Percentiles rank a stretch among this genome's conserved stretches.
These are phyloP conservation scores for Cryomyces minteri DNA, from an alignment of 495 filamentous ascomycete species.

Conservation along the genomic window DNA sequence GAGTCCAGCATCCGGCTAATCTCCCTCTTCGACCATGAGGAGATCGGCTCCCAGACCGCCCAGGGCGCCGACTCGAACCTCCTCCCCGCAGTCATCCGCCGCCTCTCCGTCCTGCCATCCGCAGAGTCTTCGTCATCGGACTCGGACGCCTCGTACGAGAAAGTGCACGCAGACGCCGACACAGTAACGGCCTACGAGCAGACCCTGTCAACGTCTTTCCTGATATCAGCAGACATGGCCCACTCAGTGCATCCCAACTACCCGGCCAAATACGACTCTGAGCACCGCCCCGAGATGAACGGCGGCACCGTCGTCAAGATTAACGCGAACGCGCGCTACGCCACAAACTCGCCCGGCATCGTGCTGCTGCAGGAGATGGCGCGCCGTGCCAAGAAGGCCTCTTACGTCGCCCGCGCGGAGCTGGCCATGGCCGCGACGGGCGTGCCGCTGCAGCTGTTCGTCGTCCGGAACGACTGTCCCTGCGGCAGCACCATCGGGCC, in stretches of 20 bases:
- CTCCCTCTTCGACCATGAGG: conserved; percentile 92
- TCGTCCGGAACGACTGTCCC: conserved; percentile 84
- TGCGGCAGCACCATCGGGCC: conserved; percentile 96
- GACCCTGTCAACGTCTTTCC: conserved; percentile 77
- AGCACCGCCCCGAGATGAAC: conserved; percentile 89
- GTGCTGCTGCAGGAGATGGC: conserved; percentile 81
- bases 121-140: conserved; percentile 19
- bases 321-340: conserved; percentile 93
- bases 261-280: conserved; percentile 69
- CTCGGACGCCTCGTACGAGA: conserved; percentile 33
- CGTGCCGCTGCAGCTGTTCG: conserved; percentile 86
- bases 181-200: conserved; percentile 76
- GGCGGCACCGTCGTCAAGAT: conserved; percentile 92
- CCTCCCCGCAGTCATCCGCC: conserved; percentile 71
- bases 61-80: conserved; percentile 90
- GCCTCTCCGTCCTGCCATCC: conserved; percentile 59
- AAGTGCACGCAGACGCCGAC: conserved; percentile 26
- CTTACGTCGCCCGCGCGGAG: neutral
- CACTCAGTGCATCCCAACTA: conserved; percentile 94
- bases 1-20: conserved; percentile 76
- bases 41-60: conserved; percentile 79
- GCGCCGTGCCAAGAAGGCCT: conserved; percentile 30
- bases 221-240: conserved; percentile 95
- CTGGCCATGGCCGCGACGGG: conserved; percentile 19
- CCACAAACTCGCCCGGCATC: conserved; percentile 89